Evolutionary conservation across 768 basidiomycete genomes (phyloP).

Genomic region (Boletus rufocinnamomeus): DNA sequence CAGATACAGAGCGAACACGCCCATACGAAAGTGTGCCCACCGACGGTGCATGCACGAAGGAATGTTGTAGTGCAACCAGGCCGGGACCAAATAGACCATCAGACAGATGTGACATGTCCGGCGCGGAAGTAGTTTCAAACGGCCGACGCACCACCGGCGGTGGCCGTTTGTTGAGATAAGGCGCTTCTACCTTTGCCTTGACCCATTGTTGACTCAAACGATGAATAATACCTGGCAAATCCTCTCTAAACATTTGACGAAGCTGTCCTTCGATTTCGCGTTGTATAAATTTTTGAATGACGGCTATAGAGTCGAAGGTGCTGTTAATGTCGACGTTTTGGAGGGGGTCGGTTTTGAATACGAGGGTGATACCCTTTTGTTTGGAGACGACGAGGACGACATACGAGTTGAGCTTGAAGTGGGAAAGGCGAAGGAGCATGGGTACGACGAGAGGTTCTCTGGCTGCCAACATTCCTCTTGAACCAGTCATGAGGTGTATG

Average conservation of each 20-base stretch:
- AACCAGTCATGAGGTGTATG: constrained; percentile 81
- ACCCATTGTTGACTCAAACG: constrained; percentile 95
- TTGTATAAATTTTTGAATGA: constrained; percentile 97
- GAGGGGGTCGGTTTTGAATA: constrained; percentile 99
- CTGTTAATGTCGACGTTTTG: constrained; percentile 97
- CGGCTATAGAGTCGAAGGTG: constrained; percentile 97
- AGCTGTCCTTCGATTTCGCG: constrained; percentile 96
- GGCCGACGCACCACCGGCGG: constrained; percentile 36
- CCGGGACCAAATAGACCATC: constrained; percentile 17
- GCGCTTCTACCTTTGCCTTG: constrained; percentile 90
- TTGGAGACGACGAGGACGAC: constrained; percentile 97
- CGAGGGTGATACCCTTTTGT: constrained; percentile 97
- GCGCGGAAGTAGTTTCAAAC: constrained; percentile 44
- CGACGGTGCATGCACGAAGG: constrained; percentile 30
- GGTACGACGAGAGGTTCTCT: constrained; percentile 95
- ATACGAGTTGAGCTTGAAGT: constrained; percentile 91
- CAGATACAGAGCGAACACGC: constrained; percentile 45
- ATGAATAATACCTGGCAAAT: constrained; percentile 96
- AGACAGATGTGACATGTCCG: constrained; percentile 37
- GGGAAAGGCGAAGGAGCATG: constrained; percentile 96
- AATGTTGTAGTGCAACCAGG: constrained; percentile 22
- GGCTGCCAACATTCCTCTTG: constrained; percentile 88
- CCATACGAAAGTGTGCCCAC: constrained; percentile 17
- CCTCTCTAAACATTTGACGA: constrained; percentile 97
- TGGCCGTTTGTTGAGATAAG: constrained; percentile 67